phyloP scores from a whole-genome alignment of 2,329 filamentous ascomycete genomes.

The Nigrospora osmanthi region DNA sequence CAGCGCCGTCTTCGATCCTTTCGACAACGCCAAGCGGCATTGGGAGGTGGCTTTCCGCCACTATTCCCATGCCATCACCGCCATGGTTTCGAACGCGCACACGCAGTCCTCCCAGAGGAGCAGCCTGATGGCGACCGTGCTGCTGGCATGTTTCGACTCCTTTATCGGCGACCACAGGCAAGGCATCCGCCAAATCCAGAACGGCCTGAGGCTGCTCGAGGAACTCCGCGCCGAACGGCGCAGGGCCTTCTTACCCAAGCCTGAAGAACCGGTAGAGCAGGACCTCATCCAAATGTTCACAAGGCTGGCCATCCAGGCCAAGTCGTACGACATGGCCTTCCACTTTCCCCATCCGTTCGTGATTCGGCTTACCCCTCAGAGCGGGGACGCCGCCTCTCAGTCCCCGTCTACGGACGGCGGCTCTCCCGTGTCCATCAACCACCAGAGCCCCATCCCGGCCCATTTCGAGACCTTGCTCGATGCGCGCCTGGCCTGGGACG shows the following conservation, averaged over 20 bases:
- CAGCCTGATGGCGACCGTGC: slow-evolving; percentile 55
- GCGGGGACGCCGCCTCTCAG: slow-evolving; percentile 20
- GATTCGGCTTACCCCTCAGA: slow-evolving; percentile 38
- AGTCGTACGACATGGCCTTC: slow-evolving; percentile 62
- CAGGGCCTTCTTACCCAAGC: slow-evolving; percentile 25
- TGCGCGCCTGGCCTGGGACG: slow-evolving; percentile 49
- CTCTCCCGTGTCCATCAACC: slow-evolving; percentile 29
- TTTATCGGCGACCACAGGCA: slow-evolving; percentile 57
- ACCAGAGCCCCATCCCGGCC: slow-evolving; percentile 30
- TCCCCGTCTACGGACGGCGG: slow-evolving; percentile 35
- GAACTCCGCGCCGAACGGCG: slow-evolving; percentile 39
- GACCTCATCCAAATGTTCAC: slow-evolving; percentile 58
- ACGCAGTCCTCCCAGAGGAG: slow-evolving; percentile 40
- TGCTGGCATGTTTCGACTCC: slow-evolving; percentile 62
- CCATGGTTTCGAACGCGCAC: slow-evolving; percentile 36
- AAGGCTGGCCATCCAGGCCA: slow-evolving; percentile 55
- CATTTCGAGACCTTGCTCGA: slow-evolving; percentile 43
- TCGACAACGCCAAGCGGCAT: slow-evolving; percentile 37
- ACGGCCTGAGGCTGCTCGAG: slow-evolving; percentile 46
- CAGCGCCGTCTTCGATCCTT: slow-evolving; percentile 18
- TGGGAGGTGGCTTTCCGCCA: slow-evolving; percentile 54
- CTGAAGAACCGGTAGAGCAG: slow-evolving; percentile 44
- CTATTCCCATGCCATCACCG: slow-evolving; percentile 48
- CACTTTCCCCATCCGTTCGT: slow-evolving; percentile 57
- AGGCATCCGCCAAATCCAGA: slow-evolving; percentile 54